Evolutionary conservation across 2,329 filamentous ascomycete genomes (phyloP).

Genomic region (Aspergillus sp.): DNA sequence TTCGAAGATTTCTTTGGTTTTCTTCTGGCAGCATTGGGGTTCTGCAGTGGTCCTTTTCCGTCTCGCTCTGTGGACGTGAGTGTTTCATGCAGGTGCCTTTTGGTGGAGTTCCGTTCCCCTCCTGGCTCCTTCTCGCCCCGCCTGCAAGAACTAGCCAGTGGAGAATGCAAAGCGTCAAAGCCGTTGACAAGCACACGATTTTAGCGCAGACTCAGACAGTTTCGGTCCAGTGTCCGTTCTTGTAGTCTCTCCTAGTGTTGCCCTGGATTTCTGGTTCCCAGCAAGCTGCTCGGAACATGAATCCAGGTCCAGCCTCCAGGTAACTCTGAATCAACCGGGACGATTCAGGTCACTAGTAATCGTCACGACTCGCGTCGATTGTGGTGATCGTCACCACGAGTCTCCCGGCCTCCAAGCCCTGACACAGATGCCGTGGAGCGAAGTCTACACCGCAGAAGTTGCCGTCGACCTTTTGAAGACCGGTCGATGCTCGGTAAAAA

Average conservation of each 20-base stretch:
- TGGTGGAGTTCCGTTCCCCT: slow-evolving; percentile 15
- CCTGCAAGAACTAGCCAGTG: slow-evolving; percentile 9
- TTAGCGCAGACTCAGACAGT: slow-evolving; percentile 20
- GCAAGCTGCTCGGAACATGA: background rate
- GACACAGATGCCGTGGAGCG: no score
- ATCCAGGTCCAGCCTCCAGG: background rate
- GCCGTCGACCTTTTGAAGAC: no score
- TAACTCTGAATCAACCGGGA: background rate
- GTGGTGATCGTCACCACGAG: background rate
- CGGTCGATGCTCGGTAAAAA: background rate
- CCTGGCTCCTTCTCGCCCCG: slow-evolving; percentile 7
- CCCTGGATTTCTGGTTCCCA: slow-evolving; percentile 4
- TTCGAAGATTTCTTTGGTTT: background rate
- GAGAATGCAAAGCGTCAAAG: slow-evolving; percentile 11
- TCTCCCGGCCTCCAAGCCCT: background rate
- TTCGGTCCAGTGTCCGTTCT: slow-evolving; percentile 19
- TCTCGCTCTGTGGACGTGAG: slow-evolving; percentile 3
- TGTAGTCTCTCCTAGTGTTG: background rate
- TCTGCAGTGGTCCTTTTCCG: background rate
- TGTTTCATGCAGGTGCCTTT: slow-evolving; percentile 20
- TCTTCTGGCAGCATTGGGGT: no score
- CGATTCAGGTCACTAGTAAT: background rate
- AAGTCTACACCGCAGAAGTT: no score
- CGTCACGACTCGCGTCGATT: background rate
- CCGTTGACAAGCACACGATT: slow-evolving; percentile 16